Evolutionary conservation across 108 stramenopile genomes (phyloP), one percentile per base, ranked within the genome.

Genomic region (Cyclotella distinguenda): DNA sequence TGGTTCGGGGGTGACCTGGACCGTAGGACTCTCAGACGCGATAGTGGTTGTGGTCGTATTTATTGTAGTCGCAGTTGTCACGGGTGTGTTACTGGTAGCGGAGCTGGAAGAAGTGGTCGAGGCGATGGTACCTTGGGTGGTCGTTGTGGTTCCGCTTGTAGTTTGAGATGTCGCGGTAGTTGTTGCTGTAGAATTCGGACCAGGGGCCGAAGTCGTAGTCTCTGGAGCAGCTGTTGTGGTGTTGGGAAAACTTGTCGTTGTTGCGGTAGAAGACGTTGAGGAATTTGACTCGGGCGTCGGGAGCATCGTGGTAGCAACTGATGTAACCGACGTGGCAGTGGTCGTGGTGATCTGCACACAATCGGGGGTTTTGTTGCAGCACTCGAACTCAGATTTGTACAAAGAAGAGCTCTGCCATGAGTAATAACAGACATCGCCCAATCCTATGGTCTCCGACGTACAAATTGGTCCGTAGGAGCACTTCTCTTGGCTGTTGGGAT

Each of bases 341-440:
- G 51, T 50, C 23, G 45, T 46, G 15, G 49, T 52, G 31, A 31
- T 52, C 27, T 15, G n/a, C 3, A 10, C 5, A 28, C 13, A n/a
- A n/a, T n/a, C n/a, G n/a, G n/a, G n/a, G n/a, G n/a, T n/a, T n/a
- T n/a, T n/a, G n/a, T n/a, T n/a, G n/a, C n/a, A n/a, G n/a, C n/a
- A n/a, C n/a, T n/a, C n/a, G n/a, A n/a, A n/a, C n/a, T n/a, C n/a
- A n/a, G n/a, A n/a, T n/a, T n/a, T n/a, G n/a, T n/a, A n/a, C 51
- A 52, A 52, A 52, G 4, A 52, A 30, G 30, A 32, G 30, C 51
- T 27, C 51, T 52, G 51, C 51, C 51, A 52, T 31, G 12, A n/a
- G 8, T 32, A 52, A 16, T 52, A 52, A 32, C 51, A 52, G 0
- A 22, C 21, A 30, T 52, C 21, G 5, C 51, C 51, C 4, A 15